Evolutionary conservation across 305 asterid genomes (phyloP).

Genomic region (Euphrasia arctica): DNA sequence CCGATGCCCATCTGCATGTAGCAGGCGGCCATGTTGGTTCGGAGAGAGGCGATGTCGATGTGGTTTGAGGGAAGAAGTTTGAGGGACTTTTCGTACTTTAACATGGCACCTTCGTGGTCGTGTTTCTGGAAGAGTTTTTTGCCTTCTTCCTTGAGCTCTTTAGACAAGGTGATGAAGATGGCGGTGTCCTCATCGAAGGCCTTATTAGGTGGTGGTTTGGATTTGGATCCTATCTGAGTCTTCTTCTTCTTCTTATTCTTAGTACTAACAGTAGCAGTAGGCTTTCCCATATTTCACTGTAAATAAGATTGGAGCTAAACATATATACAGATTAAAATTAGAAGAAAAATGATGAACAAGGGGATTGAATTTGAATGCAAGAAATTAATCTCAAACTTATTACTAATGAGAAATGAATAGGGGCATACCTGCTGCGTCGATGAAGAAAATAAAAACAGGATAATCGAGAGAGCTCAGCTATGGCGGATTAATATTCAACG

Average conservation of each 20-base stretch:
- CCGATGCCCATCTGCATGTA: slow-evolving; percentile 91
- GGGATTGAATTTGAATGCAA: too few species aligned
- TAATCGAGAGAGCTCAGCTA: too few species aligned
- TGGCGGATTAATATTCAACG: too few species aligned
- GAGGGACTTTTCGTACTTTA: slow-evolving; percentile 87
- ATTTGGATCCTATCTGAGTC: slow-evolving; percentile 41
- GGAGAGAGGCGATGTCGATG: slow-evolving; percentile 75
- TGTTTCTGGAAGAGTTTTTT: slow-evolving; percentile 69
- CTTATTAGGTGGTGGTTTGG: slow-evolving; percentile 29
- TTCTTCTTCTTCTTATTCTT: slow-evolving; percentile 38
- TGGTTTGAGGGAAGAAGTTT: slow-evolving; percentile 70
- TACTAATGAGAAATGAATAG: too few species aligned
- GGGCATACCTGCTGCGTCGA: too few species aligned
- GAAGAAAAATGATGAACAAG: too few species aligned
- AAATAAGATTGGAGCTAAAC: background rate
- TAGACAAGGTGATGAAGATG: slow-evolving; percentile 85
- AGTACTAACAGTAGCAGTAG: slow-evolving; percentile 38
- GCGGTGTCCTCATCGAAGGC: slow-evolving; percentile 89
- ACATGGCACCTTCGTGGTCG: slow-evolving; percentile 90
- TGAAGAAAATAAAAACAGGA: too few species aligned
- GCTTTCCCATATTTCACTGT: slow-evolving; percentile 64
- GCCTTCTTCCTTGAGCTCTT: slow-evolving; percentile 89
- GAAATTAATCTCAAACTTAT: too few species aligned
- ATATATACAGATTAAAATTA: too few species aligned
- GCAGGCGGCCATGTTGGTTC: slow-evolving; percentile 86